Conservation (phyloP, 2,329 filamentous ascomycete genomes). For the Cladophialophora chaetospira region DNA sequence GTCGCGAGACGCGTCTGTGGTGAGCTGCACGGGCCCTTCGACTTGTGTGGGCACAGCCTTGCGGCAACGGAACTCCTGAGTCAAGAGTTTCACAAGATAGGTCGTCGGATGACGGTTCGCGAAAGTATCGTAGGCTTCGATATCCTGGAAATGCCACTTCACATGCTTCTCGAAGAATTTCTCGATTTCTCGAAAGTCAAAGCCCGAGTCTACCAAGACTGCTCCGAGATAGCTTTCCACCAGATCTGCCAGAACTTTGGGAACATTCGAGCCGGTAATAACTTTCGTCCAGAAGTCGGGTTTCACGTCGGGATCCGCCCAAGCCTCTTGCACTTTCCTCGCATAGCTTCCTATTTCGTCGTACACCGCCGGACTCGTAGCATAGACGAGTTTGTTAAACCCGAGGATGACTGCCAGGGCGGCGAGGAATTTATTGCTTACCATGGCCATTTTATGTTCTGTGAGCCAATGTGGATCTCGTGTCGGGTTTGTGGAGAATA, state of each 20-base stretch:
- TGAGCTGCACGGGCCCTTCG: not conserved
- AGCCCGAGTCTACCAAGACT: conserved; percentile 85
- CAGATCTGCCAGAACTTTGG: conserved; percentile 73
- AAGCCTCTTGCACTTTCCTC: conserved; percentile 53
- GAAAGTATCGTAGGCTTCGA: conserved; percentile 83
- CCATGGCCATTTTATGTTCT: conserved; percentile 99
- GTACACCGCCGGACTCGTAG: conserved; percentile 36
- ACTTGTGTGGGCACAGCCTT: conserved; percentile 53
- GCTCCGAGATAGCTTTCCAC: conserved; percentile 88
- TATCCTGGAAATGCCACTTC: conserved; percentile 77
- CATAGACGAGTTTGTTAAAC: conserved; percentile 72
- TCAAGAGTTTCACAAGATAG: conserved; percentile 65
- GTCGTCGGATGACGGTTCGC: conserved; percentile 85
- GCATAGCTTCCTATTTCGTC: conserved; percentile 43
- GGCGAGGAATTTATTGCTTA: conserved; percentile 90
- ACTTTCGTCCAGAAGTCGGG: conserved; percentile 48
- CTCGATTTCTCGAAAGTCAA: conserved; percentile 72
- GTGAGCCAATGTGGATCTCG: conserved; percentile 96
- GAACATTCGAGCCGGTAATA: conserved; percentile 38
- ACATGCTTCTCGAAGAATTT: conserved; percentile 76
- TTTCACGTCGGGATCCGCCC: conserved; percentile 37
- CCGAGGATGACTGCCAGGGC: conserved; percentile 76
- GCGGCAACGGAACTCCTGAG: conserved; percentile 65
- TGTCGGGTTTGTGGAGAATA: conserved; percentile 74
- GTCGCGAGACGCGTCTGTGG: conserved; percentile 1